A percentile compares a stretch with the other conserved stretches of the same genome.
phyloP scores from a whole-genome alignment of 2,329 filamentous ascomycete genomes.

The Neonectria hederae region DNA sequence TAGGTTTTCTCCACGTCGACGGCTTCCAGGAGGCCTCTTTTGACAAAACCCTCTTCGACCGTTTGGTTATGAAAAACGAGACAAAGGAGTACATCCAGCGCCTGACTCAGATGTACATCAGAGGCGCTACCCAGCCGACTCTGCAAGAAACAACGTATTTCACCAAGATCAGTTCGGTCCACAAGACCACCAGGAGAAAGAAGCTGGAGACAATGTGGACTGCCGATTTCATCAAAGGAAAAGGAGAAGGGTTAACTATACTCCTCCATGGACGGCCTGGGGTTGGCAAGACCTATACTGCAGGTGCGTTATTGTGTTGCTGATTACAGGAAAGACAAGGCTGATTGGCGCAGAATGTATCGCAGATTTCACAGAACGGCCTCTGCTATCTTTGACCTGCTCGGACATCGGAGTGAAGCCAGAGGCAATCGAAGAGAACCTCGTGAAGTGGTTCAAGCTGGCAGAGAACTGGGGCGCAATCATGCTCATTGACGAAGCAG shows the following conservation, averaged over 20 bases:
- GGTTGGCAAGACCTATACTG: conserved; percentile 43
- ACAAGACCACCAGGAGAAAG: background rate
- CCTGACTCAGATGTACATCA: background rate
- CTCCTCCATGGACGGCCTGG: conserved; percentile 34
- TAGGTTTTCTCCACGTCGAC: background rate
- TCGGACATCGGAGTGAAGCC: conserved; percentile 36
- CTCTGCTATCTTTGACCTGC: conserved; percentile 45
- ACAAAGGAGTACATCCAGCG: background rate
- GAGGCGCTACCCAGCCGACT: background rate
- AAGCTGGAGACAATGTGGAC: background rate
- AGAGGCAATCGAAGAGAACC: conserved; percentile 23
- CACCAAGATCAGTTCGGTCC: background rate
- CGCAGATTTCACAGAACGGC: conserved; percentile 42
- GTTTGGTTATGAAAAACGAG: background rate
- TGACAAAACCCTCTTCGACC: background rate
- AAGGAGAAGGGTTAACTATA: background rate
- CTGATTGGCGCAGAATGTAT: conserved; percentile 43
- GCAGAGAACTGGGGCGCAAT: conserved; percentile 39
- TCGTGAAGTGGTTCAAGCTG: conserved; percentile 32
- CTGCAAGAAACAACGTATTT: background rate
- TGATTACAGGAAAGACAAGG: background rate
- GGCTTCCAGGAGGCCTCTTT: background rate
- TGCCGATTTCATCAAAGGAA: background rate
- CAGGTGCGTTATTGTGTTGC: conserved; percentile 31
- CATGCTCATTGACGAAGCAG: conserved; percentile 42